Evolutionary conservation across 2,329 filamentous ascomycete species (phyloP), one percentile per base, ranked within the genome.

Genomic region (Chrysosphaeria jannelii): DNA sequence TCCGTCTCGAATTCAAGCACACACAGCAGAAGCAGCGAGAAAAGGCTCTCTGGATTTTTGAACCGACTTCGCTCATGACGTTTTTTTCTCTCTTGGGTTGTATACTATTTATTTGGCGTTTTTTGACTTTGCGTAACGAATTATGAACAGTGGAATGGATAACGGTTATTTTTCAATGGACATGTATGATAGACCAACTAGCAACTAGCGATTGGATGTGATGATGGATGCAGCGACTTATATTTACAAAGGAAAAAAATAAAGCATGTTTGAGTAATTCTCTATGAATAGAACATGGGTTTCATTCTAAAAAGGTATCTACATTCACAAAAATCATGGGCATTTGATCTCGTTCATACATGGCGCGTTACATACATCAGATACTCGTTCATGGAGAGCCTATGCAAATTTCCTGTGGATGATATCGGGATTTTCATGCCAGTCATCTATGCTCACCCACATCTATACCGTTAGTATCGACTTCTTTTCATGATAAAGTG

Each of bases 401-500:
- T 56, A 91, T 38, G 76, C 79, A 46, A 93, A 90, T 48, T 90
- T 93, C 39, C 76, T 85, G 48, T 93, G 81, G 41, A 97, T 93
- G 37, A 97, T 85, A 40, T 97, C 81, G 10, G 85, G 85, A 42
- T 97, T 90, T 57, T 97, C 85, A 44, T 97, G 85, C 85, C 85
- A 97, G 53, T 97, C 85, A 41, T 93, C 85, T 41, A 90, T 81
- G 47, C 78, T 90, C 39, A 97, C 85, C 78, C 85, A 93, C 85
- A 97, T 97, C 81, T 90, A 42, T 27, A 20, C 13, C 8, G 8
- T 28, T 16, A 20, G 28, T 11, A 21, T n/a, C n/a, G n/a, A n/a
- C n/a, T n/a, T n/a, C n/a, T n/a, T n/a, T n/a, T n/a, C n/a, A n/a
- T n/a, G n/a, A n/a, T n/a, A n/a, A n/a, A n/a, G n/a, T n/a, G 4